These are phyloP conservation scores for Cotoneaster glaucophyllus DNA, from an alignment of 306 rosid genomes.

Conservation along the genomic window DNA sequence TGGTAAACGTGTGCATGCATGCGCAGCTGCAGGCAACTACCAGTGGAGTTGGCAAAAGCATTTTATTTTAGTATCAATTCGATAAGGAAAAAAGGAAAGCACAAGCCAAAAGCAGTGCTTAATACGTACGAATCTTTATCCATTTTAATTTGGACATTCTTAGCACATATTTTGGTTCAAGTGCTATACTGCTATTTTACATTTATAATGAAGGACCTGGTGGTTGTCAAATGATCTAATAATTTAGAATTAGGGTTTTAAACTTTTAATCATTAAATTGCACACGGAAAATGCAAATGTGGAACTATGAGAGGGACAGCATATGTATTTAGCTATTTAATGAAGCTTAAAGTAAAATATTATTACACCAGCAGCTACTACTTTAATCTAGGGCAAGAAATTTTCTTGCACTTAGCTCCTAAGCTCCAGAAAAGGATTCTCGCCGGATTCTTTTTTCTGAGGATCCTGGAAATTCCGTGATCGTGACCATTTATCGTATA, in stretches of 20 bases:
- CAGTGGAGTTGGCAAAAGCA: conserved; percentile 5
- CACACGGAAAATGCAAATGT: background rate
- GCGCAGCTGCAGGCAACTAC: background rate
- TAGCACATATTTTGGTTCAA: background rate
- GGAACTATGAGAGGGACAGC: conserved; percentile 17
- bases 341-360: background rate
- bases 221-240: background rate
- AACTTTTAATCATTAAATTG: background rate
- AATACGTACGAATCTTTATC: background rate
- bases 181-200: too few species aligned
- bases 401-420: background rate
- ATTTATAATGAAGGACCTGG: background rate
- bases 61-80: background rate
- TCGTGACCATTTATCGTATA: too few species aligned
- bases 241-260: background rate
- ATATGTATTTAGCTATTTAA: background rate
- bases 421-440: background rate
- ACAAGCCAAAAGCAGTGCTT: background rate
- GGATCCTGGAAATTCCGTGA: too few species aligned
- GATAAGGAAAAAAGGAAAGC: background rate
- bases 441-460: rapidly evolving
- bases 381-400: background rate
- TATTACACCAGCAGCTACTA: background rate
- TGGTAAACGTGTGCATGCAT: background rate
- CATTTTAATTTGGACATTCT: background rate